These are phyloP conservation scores for Sporobolomyces roseus DNA, from an alignment of 768 basidiomycete species.

Conservation along the genomic window DNA sequence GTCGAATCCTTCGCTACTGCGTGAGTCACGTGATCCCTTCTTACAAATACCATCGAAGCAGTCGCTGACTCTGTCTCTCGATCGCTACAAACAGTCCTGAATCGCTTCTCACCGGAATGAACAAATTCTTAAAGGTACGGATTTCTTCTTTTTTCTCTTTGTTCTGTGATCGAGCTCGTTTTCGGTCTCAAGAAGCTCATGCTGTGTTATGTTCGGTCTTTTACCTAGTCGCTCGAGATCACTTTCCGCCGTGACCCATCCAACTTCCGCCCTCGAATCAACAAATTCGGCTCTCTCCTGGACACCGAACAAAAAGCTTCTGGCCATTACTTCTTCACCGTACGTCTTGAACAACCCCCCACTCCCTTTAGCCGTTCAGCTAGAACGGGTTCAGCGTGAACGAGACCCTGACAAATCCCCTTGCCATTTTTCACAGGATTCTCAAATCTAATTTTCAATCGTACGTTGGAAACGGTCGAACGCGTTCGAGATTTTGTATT, in stretches of 20 bases:
- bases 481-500: too few species aligned
- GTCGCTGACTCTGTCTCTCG: neutral
- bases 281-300: conserved; percentile 53
- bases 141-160: neutral
- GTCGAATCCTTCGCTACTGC: conserved; percentile 82
- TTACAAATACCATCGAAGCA: neutral
- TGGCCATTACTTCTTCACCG: conserved; percentile 33
- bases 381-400: too few species aligned
- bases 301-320: conserved; percentile 45
- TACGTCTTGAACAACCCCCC: neutral
- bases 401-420: too few species aligned
- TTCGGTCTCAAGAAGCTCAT: too few species aligned
- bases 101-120: conserved; percentile 93
- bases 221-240: conserved; percentile 70
- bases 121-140: conserved; percentile 73
- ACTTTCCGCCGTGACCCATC: conserved; percentile 96
- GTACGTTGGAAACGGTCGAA: too few species aligned
- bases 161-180: neutral
- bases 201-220: too few species aligned
- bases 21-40: conserved; percentile 54
- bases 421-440: conserved; percentile 2
- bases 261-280: conserved; percentile 46
- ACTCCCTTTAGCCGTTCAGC: neutral
- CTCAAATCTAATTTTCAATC: conserved; percentile 2
- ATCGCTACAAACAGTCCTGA: conserved; percentile 64